Evolutionary conservation across 768 basidiomycete genomes (phyloP), one percentile per base, ranked within the genome.

Genomic region (Amanita exitialis): DNA sequence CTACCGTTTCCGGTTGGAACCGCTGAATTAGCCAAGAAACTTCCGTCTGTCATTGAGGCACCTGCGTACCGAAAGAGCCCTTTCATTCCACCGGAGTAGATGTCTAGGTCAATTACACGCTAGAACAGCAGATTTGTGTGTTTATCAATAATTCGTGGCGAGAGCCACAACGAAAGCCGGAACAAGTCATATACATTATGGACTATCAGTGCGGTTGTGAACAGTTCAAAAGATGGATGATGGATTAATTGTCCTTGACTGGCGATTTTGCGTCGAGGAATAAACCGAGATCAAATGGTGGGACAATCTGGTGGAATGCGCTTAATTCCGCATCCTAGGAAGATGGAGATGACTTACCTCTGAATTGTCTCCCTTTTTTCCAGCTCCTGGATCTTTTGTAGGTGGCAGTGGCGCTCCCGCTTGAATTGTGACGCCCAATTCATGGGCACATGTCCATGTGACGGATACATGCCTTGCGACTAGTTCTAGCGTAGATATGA

Each of bases 1-100:
- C 69, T 99, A 51, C 95, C 95, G 8, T 93, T 95, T 75, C 95
- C 95, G 2, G 92, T 90, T 27, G 95, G 90, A 21, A 93, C 87
- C 5, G 73, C 69, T 44, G 81, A 89, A 62, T 69, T 89, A 67
- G 91, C 86, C 15, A 79, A 72, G 65, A 64, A 53, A 28, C 72
- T 87, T 15, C 86, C 85, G 9, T 69, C 73, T 30, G 68, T 88
- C 47, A 75, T 92, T 16, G 80, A 80, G 45, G 79, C 88, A 1
- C 86, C 86, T 47, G 73, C 84, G 3, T 80, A 80, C 54, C 82
- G 85, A 53, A 75, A 76, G 49, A 86, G 81, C 59, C 89, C 88
- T n/a, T 90, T 90, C 64, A 73, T 82, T 50, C 84, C 89, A 57
- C 75, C 75, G 62, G 86, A 87, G 64, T 56, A 55, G 54, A 53